Conservation (phyloP, 1,139 yeast species). For the Blastobotrys malaysiensis region DNA sequence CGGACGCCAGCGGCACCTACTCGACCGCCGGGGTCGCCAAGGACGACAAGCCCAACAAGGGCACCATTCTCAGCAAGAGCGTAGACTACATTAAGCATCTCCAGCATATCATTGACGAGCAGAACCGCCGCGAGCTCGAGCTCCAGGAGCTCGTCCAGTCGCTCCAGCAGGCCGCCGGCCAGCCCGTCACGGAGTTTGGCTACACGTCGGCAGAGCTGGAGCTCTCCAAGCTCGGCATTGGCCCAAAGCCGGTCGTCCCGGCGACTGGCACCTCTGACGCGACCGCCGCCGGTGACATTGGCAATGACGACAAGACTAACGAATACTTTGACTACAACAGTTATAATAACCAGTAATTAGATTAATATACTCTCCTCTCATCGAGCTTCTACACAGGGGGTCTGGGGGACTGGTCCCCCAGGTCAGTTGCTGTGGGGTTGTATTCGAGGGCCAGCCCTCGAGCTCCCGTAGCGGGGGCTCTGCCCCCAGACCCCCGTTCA, state of each 20-base stretch:
- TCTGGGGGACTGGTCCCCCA: no score
- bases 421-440: no score
- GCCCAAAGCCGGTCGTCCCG: background rate
- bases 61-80: constrained; percentile 77
- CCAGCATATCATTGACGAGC: constrained; percentile 64
- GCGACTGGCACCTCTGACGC: background rate
- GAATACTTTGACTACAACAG: background rate
- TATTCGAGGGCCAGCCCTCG: no score
- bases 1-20: constrained; percentile 15
- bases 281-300: background rate
- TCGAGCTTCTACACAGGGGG: no score
- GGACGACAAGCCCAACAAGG: constrained; percentile 91
- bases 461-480: no score
- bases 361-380: background rate
- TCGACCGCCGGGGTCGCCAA: constrained; percentile 47
- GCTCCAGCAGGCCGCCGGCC: constrained; percentile 42
- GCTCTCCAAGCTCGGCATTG: constrained; percentile 40
- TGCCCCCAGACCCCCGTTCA: no score
- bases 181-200: constrained; percentile 45
- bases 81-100: constrained; percentile 76
- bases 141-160: constrained; percentile 55
- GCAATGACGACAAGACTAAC: background rate
- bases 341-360: background rate
- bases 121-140: constrained; percentile 72
- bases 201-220: constrained; percentile 80